Percentiles rank a stretch among this genome's conserved stretches.
These are phyloP conservation scores for Leptomonas pyrrhocoris DNA, from an alignment of 208 protist species.

Conservation along the genomic window DNA sequence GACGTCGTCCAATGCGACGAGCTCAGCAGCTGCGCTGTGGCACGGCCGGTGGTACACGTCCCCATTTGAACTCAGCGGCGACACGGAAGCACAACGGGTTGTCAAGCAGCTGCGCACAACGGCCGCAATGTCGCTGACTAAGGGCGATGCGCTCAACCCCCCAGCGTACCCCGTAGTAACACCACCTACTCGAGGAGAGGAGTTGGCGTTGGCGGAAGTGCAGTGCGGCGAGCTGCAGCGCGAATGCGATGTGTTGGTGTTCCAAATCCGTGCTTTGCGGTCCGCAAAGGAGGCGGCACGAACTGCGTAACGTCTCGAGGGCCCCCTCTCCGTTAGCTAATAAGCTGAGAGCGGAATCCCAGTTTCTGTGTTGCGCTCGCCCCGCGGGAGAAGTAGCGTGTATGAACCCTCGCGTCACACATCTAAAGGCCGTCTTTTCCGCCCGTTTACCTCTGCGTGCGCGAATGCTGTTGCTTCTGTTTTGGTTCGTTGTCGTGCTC, in stretches of 20 bases:
- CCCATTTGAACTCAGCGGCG: slow-evolving; percentile 5
- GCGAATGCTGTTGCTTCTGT: too few species aligned
- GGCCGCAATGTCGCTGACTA: not conserved
- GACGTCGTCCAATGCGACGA: not conserved
- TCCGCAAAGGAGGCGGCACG: slow-evolving; percentile 14
- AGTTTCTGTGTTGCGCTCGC: too few species aligned
- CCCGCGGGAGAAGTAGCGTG: too few species aligned
- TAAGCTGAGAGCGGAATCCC: too few species aligned
- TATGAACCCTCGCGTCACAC: too few species aligned
- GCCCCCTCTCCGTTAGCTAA: too few species aligned
- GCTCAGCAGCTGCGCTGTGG: slow-evolving; percentile 22
- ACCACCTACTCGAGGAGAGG: slow-evolving; percentile 19
- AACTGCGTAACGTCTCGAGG: not conserved
- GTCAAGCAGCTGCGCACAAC: not conserved
- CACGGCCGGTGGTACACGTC: slow-evolving; percentile 30
- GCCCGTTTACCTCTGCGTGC: too few species aligned
- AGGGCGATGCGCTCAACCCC: not conserved
- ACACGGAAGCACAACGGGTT: not conserved
- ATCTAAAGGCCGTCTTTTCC: too few species aligned
- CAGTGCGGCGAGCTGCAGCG: slow-evolving; percentile 48
- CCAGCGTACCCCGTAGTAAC: not conserved
- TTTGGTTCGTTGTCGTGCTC: too few species aligned
- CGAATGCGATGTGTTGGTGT: slow-evolving; percentile 67
- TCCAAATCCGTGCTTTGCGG: slow-evolving; percentile 30
- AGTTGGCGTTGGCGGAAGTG: slow-evolving; percentile 40